Evolutionary conservation across 768 basidiomycete genomes (phyloP).

Genomic region (Cantharellus anzutake): DNA sequence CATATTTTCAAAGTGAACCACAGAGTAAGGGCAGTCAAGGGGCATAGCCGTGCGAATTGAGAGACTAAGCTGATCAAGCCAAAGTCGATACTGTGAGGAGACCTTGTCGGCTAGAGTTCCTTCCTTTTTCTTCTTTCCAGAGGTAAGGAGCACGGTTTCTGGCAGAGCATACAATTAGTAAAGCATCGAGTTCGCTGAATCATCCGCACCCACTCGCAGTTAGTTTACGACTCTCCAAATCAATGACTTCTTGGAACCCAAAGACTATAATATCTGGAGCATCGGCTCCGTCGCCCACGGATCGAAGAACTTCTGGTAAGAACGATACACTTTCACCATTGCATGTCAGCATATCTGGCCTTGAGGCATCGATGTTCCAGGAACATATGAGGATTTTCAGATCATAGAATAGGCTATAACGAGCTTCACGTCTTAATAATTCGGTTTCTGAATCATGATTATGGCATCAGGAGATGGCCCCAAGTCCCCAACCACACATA

Average conservation of each 20-base stretch:
- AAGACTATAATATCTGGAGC: constrained; percentile 79
- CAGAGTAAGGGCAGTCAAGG: constrained; percentile 52
- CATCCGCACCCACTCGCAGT: constrained; percentile 36
- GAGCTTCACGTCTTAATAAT: constrained; percentile 48
- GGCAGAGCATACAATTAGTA: not conserved
- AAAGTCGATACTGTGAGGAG: constrained; percentile 67
- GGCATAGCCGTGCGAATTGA: constrained; percentile 64
- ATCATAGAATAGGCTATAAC: constrained; percentile 64
- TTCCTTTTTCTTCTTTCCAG: constrained; percentile 45
- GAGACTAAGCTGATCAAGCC: constrained; percentile 62
- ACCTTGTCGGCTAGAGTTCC: constrained; percentile 60
- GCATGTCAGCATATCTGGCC: constrained; percentile 45
- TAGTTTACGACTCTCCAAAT: constrained; percentile 83
- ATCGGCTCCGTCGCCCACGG: constrained; percentile 26
- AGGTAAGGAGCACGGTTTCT: constrained; percentile 69
- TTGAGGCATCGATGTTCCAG: constrained; percentile 85
- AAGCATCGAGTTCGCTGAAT: not conserved
- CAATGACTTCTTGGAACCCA: constrained; percentile 91
- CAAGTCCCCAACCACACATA: constrained; percentile 7
- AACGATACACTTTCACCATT: constrained; percentile 48
- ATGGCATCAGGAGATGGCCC: not conserved
- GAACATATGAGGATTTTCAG: constrained; percentile 64
- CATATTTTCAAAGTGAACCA: constrained; percentile 70
- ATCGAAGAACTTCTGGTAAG: constrained; percentile 54
- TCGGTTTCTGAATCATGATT: constrained; percentile 37